A percentile compares a stretch with the other conserved stretches of the same genome.
phyloP scores from a whole-genome alignment of 2,329 filamentous ascomycete genomes.

The Colletotrichum salicis region DNA sequence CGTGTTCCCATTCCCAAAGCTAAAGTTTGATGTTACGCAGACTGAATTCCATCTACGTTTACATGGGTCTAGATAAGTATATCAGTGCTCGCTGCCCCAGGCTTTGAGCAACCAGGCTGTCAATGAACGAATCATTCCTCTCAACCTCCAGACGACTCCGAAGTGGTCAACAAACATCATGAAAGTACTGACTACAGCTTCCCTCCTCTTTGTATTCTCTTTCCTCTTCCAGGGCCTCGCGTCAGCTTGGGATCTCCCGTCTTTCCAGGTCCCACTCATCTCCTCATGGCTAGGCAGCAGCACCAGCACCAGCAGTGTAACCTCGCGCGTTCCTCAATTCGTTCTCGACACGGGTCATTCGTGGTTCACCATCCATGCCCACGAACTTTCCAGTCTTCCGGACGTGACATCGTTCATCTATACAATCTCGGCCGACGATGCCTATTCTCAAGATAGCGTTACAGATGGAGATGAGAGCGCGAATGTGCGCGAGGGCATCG shows the following conservation, averaged over 20 bases:
- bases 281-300: conserved; percentile 3
- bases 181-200: not conserved
- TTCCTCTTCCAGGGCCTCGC: not conserved
- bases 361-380: not conserved
- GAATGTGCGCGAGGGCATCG: not conserved
- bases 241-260: not conserved
- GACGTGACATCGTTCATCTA: not conserved
- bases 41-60: not conserved
- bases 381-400: not conserved
- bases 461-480: not conserved
- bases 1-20: not conserved
- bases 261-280: not conserved
- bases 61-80: not conserved
- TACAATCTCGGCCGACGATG: not conserved
- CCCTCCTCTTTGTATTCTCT: not conserved
- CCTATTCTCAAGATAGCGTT: not conserved
- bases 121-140: not conserved
- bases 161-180: not conserved
- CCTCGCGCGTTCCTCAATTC: conserved; percentile 4
- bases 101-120: not conserved
- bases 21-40: not conserved
- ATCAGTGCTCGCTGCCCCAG: not conserved
- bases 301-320: too few relatives aligned
- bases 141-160: not conserved
- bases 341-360: not conserved